Base-by-base conservation (phyloP, 768 basidiomycete species). In the Suillus subluteus region DNA sequence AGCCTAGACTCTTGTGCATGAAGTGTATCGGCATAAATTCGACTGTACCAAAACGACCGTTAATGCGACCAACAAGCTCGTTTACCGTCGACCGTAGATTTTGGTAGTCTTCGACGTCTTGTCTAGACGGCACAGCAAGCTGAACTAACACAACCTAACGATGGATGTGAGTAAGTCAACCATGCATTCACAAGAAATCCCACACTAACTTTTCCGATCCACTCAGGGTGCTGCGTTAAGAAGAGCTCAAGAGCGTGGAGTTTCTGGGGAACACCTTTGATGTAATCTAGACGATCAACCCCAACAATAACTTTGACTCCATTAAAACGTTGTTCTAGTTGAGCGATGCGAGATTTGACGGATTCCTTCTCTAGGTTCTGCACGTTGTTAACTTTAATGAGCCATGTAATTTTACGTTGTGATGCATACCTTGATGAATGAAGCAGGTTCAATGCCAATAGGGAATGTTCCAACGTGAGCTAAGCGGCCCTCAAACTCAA, bases 1-100 rank as follows among this genome's bases (percentile, higher is more conserved):
- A 96, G 0, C 89, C 80, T 63, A 99, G 82, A 69, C 89, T 91
- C 79, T 96, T 96, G 86, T 99, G 97, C 94, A 99, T 95, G 79
- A 98, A 99, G 79, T 99, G 98, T 67, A 99, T 99, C 7, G 98
- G 98, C 95, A 98, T 98, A 77, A 97, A 99, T 72, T 99, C 98
- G 74, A 99, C 96, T 1, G 98, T 99, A 38, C 98, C 98, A 73
- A 99, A 99, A 11, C 96, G 91, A 9, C 98, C 98, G 75, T 99
- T 99, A 80, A 99, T 99, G 32, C 97, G 89, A 2, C 98, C 98
- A 38, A 99, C 98, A 59, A 99, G 88, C 77, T 99, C 96, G 82
- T 99, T 99, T 63, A 99, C 96, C 2, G 92, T 94, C 21, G 95
- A 89, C 18, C 98, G 89, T 67, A 99, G 80, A 80, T 98, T 99